A percentile compares a stretch with the other conserved stretches of the same genome.
These are phyloP conservation scores for Camellia granthamiana DNA, from an alignment of 148 eudicot genomes.

Conservation along the genomic window DNA sequence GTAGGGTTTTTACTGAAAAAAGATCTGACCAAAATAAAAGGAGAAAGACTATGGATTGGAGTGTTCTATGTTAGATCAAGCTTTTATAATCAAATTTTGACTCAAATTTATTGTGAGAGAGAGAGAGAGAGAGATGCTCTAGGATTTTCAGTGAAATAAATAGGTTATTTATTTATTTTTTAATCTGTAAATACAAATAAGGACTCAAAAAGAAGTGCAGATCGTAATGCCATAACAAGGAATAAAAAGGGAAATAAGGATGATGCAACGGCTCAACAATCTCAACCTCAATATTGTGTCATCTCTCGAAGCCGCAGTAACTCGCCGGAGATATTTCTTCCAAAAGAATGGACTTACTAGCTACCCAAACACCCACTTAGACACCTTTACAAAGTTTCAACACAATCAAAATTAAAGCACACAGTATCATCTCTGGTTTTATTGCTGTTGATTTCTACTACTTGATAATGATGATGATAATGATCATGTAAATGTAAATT, in stretches of 20 bases:
- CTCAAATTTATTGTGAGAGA: too few species aligned
- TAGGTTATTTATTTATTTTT: too few species aligned
- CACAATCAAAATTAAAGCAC: too few species aligned
- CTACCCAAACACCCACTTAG: not conserved
- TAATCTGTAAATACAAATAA: constrained; percentile 27
- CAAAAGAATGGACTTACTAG: constrained; percentile 81
- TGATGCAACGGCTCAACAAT: constrained; percentile 20
- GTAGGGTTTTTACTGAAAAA: too few species aligned
- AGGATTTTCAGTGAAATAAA: too few species aligned
- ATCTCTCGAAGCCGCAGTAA: constrained; percentile 25
- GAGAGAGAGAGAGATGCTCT: too few species aligned
- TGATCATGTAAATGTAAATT: not conserved
- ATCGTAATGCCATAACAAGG: not conserved
- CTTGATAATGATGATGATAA: not conserved
- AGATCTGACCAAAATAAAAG: too few species aligned
- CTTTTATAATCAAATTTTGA: too few species aligned
- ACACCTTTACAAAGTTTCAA: too few species aligned
- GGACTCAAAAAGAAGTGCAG: constrained; percentile 1
- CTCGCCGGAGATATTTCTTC: constrained; percentile 63
- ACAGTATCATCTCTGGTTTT: not conserved
- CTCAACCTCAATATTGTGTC: constrained; percentile 14
- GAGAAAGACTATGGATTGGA: too few species aligned
- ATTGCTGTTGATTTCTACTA: not conserved
- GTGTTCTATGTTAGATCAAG: too few species aligned
- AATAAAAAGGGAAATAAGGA: constrained; percentile 20